Conservation (phyloP, 169 alveolate species). For the Eimeria falciformis region DNA sequence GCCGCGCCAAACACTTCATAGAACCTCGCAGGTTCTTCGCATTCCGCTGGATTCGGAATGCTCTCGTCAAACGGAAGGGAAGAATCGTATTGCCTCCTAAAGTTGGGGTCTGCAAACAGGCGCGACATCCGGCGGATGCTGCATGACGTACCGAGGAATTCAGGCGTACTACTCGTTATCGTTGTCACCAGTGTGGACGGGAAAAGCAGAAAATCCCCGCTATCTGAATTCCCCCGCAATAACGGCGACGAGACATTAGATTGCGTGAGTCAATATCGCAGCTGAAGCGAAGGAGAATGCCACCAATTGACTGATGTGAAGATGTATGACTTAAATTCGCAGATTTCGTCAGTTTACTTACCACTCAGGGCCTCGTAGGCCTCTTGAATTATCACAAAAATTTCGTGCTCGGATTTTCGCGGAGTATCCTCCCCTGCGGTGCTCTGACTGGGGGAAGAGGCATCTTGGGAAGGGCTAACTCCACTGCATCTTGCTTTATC, state of each 20-base stretch:
- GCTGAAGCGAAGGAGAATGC: no score
- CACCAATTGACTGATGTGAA: no score
- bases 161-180: no score
- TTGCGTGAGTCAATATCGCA: no score
- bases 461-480: background rate
- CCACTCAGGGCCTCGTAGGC: constrained; percentile 90
- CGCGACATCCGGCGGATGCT: no score
- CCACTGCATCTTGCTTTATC: constrained; percentile 62
- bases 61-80: constrained; percentile 92
- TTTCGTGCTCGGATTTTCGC: constrained; percentile 7
- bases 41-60: constrained; percentile 84
- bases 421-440: constrained; percentile 5
- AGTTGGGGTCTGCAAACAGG: constrained; percentile 86
- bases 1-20: constrained; percentile 85
- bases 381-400: constrained; percentile 88
- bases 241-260: no score
- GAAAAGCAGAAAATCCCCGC: no score
- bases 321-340: no score
- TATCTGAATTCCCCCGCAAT: no score
- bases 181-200: no score
- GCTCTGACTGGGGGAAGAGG: background rate
- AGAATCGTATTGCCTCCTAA: constrained; percentile 90
- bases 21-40: constrained; percentile 53
- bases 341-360: background rate
- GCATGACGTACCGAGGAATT: no score